Base-by-base conservation (phyloP, 2,329 filamentous ascomycete genomes). In the Sordariomycetes sp. region DNA sequence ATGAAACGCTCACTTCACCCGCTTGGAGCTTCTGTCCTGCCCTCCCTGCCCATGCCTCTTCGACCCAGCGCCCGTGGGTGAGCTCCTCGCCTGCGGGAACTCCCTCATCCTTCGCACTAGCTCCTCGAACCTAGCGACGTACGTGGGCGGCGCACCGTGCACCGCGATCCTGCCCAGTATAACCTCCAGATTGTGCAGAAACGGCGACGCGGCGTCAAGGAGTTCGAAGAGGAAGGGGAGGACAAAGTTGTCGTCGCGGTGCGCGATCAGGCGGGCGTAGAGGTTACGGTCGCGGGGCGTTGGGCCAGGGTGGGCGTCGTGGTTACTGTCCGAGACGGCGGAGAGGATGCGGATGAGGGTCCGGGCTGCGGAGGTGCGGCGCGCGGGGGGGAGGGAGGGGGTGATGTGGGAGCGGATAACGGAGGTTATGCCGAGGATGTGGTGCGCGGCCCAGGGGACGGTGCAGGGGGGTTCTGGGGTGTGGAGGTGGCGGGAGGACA, bases 401-500 rank as follows among this genome's bases (percentile, higher is more conserved):
- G 66, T 64, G 13, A 79, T 69, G 17, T 71, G 65, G 36, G 70
- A 66, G 52, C 69, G 67, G 59, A 82, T 74, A 59, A 74, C 72
- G 35, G 63, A 61, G 13, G 74, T 67, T 28, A 73, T 73, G 22
- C 70, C 69, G 7, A 67, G 62, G 34, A 81, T 70, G 57, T 80
- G 78, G 5, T 62, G 65, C 1, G 75, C 72, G 2, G 77, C 78
- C 79, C 79, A 81, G 10, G 66, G 56, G 1, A 77, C 74, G 58
- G 77, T 63, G 20, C 66, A 64, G 1, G 69, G 65, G 0, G 66
- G 45, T 20, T 8, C 12, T 20, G 45, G 45, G 20, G 10, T n/a
- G 45, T 20, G 45, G n/a, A 12, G 45, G 20, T 65, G 62, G 77
- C 66, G 54, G 28, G 24, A 20, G 34, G 32, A 32, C 2, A n/a